Base-by-base conservation (phyloP, 129 eudicot species). In the Centaurea solstitialis region DNA sequence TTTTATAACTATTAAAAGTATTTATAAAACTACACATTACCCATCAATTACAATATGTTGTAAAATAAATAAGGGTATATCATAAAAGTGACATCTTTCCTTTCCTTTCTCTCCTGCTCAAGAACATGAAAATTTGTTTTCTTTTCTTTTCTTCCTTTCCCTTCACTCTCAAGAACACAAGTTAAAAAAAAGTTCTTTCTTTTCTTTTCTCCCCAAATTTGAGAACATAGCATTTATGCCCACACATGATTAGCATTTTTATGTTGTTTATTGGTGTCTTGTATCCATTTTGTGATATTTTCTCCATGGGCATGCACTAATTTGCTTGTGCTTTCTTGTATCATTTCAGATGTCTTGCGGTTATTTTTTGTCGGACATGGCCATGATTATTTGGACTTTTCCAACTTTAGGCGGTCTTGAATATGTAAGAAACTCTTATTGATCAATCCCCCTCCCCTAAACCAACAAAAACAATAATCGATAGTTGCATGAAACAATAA, bases 391-490 rank as follows among this genome's bases (percentile, higher is more conserved):
- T 15, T 95, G 94, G 90, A 70, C 88, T 12, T 91, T 76, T 86
- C 99, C 99, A 7, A 85, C 92, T 75, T 85, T 95, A 83, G 99
- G 99, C 18, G 99, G 99, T 20, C 28, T 86, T 84, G 99, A 95
- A 84, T 95, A 87, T 91, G 99, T 95, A 91, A 95, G 99, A 80
- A 85, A 59, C 59, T 77, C 13, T 70, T 17, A 57, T 57, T 8
- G 22, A 17, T 57, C 9, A 57, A 57, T 0, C 68, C 66, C 68
- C 68, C 68, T 24, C 9, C 68, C 68, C 68, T 30, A 26, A 62
- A 20, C 30, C 68, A 64, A 20, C 68, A 64, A 64, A 64, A 20
- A 20, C 26, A 20, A 12, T 20, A 53, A 53, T 33, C 37, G 5
- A 33, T 53, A 53, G 64, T 53, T 5, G 22, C 64, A 53, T 53